Conservation (phyloP, 106 monocot genomes). For the Platanthera guangdongensis region DNA sequence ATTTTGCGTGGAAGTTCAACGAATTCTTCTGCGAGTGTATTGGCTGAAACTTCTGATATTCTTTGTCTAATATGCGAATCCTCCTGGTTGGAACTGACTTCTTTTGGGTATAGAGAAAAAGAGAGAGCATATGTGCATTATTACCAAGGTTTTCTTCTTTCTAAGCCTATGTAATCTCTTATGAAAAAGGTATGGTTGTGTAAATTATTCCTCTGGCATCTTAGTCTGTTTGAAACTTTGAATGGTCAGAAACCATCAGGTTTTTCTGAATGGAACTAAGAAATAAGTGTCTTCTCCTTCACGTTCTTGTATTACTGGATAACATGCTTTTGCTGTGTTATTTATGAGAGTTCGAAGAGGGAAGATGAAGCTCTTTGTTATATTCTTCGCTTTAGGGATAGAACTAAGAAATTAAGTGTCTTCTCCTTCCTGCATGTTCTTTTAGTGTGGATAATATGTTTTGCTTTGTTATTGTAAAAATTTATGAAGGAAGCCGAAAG, state of each 20-base stretch:
- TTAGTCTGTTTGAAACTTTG: not conserved
- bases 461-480: too few species aligned
- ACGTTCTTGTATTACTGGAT: not conserved
- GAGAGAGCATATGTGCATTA: constrained; percentile 1
- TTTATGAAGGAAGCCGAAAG: too few species aligned
- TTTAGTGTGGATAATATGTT: too few species aligned
- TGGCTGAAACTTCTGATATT: constrained; percentile 1
- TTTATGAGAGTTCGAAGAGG: not conserved
- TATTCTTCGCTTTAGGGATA: too few species aligned
- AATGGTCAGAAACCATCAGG: too few species aligned
- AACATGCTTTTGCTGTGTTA: not conserved
- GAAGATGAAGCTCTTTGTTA: too few species aligned
- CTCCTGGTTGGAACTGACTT: not conserved
- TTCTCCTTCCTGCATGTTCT: too few species aligned
- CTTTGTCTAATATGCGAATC: not conserved
- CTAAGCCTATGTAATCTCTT: not conserved
- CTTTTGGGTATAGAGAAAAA: too few species aligned
- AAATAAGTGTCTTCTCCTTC: not conserved
- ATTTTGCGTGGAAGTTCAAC: not conserved
- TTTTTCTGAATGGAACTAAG: not conserved
- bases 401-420: too few species aligned
- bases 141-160: not conserved
- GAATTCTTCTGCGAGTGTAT: not conserved
- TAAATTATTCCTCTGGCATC: not conserved
- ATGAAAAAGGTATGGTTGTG: not conserved